phyloP scores from a whole-genome alignment of 495 filamentous ascomycete genomes.

The Delitschia confertaspora region DNA sequence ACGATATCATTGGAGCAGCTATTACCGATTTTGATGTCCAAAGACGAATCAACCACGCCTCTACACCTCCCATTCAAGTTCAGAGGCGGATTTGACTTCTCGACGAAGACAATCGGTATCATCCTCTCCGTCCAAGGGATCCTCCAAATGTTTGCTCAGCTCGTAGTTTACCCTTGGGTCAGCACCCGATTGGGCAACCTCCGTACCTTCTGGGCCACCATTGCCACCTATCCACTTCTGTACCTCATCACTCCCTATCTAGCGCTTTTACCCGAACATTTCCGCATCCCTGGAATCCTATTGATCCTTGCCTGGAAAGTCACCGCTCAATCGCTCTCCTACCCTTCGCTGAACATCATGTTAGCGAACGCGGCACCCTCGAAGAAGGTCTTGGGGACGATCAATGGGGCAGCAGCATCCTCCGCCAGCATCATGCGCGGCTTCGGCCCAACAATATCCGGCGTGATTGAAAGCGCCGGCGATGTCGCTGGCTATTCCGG shows the following conservation, averaged over 20 bases:
- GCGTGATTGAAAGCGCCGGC: constrained; percentile 72
- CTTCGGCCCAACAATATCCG: constrained; percentile 80
- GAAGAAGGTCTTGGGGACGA: constrained; percentile 68
- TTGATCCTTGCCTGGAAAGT: constrained; percentile 77
- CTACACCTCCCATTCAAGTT: constrained; percentile 76
- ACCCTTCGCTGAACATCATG: constrained; percentile 77
- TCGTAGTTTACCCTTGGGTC: constrained; percentile 71
- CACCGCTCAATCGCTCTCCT: constrained; percentile 73
- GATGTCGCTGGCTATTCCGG: constrained; percentile 72
- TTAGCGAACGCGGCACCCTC: constrained; percentile 76
- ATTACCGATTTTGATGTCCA: constrained; percentile 85
- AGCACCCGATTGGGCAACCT: constrained; percentile 64
- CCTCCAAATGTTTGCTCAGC: constrained; percentile 75
- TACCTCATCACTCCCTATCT: constrained; percentile 86
- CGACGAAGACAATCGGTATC: constrained; percentile 73
- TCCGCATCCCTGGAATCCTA: constrained; percentile 67
- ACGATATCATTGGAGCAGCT: constrained; percentile 91
- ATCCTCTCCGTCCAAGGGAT: constrained; percentile 85
- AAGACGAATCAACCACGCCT: constrained; percentile 46
- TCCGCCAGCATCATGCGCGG: constrained; percentile 80
- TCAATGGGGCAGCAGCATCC: constrained; percentile 89
- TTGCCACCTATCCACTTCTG: constrained; percentile 75
- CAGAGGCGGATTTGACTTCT: constrained; percentile 71
- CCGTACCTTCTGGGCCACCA: constrained; percentile 68
- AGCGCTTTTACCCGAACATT: constrained; percentile 61